phyloP scores from a whole-genome alignment of 2,329 filamentous ascomycete genomes.

The Blumeria graminis region DNA sequence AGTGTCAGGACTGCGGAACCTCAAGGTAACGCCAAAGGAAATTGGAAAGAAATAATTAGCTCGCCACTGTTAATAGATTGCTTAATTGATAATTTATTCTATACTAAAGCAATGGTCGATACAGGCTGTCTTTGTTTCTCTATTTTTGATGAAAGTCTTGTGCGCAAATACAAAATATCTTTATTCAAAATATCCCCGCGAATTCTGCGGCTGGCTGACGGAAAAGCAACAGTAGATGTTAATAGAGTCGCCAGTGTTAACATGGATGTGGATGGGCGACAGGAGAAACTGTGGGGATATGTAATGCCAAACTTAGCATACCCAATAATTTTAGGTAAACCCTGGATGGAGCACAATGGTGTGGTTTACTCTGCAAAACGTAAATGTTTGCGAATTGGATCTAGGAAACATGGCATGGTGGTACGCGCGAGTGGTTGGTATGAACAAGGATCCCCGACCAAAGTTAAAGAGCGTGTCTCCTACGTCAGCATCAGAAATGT shows the following conservation, averaged over 20 bases:
- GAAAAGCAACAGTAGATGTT: not conserved
- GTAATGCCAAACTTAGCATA: slow-evolving; percentile 1
- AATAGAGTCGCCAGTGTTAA: not conserved
- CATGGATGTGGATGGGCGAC: not conserved
- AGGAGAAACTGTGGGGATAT: not conserved
- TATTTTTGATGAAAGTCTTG: not conserved
- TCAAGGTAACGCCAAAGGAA: not conserved
- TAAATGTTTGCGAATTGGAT: not conserved
- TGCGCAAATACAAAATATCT: not conserved
- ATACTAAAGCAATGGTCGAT: not conserved
- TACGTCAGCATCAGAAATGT: not conserved
- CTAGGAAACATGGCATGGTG: not conserved
- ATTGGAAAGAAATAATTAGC: not conserved
- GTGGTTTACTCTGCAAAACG: not conserved
- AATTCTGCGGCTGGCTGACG: not conserved
- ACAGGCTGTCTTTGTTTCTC: not conserved
- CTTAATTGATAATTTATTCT: not conserved
- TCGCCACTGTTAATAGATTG: not conserved
- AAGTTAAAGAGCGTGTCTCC: not conserved
- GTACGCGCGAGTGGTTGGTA: not conserved
- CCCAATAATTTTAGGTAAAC: not conserved
- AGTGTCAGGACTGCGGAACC: not conserved
- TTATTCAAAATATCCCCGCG: not conserved
- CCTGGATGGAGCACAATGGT: not conserved
- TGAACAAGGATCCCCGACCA: not conserved